Evolutionary conservation across 345 rosid species (phyloP).

Genomic region (Stellera chamaejasme): DNA sequence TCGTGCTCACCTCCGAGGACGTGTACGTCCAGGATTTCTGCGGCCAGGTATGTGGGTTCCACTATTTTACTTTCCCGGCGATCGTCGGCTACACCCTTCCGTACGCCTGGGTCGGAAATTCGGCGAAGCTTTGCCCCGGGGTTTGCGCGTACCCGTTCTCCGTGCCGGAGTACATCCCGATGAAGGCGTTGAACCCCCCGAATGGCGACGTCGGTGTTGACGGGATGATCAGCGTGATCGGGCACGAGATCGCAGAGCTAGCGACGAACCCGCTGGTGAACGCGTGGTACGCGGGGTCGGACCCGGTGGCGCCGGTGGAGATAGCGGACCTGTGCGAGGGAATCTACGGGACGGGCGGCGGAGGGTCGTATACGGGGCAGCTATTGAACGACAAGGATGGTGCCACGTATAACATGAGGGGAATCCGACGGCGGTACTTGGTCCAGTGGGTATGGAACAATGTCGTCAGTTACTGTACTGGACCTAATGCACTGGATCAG

Average conservation of each 20-base stretch:
- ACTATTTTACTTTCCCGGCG: constrained; percentile 92
- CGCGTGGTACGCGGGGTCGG: constrained; percentile 95
- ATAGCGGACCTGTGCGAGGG: constrained; percentile 98
- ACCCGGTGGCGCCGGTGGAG: constrained; percentile 86
- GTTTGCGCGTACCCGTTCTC: constrained; percentile 94
- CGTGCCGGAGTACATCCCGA: constrained; percentile 49
- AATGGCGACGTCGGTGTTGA: constrained; percentile 87
- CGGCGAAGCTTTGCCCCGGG: constrained; percentile 82
- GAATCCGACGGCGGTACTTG: constrained; percentile 74
- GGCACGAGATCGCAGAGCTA: constrained; percentile 92
- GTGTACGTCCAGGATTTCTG: constrained; percentile 96
- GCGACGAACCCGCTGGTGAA: constrained; percentile 90
- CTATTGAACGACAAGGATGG: constrained; percentile 50
- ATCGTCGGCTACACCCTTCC: constrained; percentile 91
- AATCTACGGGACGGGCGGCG: constrained; percentile 93
- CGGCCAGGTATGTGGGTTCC: constrained; percentile 91
- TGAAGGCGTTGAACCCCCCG: constrained; percentile 65
- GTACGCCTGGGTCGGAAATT: constrained; percentile 97
- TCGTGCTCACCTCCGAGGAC: constrained; percentile 73
- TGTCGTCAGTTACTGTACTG: constrained; percentile 71
- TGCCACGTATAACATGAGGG: constrained; percentile 86
- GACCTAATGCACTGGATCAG: constrained; percentile 91
- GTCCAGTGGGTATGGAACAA: constrained; percentile 97
- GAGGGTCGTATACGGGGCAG: constrained; percentile 96
- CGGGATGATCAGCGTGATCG: constrained; percentile 95